Conservation (phyloP, 768 basidiomycete species). For the Pisolithus marmoratus region DNA sequence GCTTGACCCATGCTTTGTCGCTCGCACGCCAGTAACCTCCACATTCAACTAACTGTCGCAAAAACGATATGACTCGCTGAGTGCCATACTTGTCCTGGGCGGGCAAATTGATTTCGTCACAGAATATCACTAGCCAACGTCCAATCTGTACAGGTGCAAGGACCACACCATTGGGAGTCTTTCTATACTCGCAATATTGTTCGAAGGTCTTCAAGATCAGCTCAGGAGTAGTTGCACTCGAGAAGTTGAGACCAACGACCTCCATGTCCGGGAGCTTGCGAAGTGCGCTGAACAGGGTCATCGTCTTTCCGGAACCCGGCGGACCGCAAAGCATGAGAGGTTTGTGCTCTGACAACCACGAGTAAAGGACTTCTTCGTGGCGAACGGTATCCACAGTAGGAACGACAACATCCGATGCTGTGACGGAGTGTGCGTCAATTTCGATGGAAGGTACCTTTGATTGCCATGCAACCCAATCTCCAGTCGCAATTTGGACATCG, state of each 20-base stretch:
- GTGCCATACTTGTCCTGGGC: slow-evolving; percentile 98
- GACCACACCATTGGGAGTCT: slow-evolving; percentile 97
- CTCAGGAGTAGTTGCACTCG: slow-evolving; percentile 96
- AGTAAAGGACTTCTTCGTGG: slow-evolving; percentile 97
- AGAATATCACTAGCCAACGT: slow-evolving; percentile 99
- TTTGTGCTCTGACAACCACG: slow-evolving; percentile 98
- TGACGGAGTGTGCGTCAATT: slow-evolving; percentile 94
- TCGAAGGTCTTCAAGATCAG: slow-evolving; percentile 99
- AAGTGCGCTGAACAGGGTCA: slow-evolving; percentile 97
- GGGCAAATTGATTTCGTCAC: slow-evolving; percentile 98
- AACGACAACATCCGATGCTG: slow-evolving; percentile 93
- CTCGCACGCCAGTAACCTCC: slow-evolving; percentile 92
- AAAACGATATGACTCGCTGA: slow-evolving; percentile 96
- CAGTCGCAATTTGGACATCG: slow-evolving; percentile 82
- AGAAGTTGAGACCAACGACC: slow-evolving; percentile 98
- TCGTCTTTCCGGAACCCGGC: slow-evolving; percentile 99
- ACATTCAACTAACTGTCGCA: slow-evolving; percentile 92
- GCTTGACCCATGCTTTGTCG: slow-evolving; percentile 95
- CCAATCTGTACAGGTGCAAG: slow-evolving; percentile 93
- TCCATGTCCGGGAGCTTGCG: slow-evolving; percentile 98
- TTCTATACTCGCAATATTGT: slow-evolving; percentile 98
- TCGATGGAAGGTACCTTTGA: slow-evolving; percentile 90
- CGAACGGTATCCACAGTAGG: slow-evolving; percentile 98
- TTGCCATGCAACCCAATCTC: slow-evolving; percentile 92
- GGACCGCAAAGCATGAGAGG: slow-evolving; percentile 98